A percentile compares a stretch with the other conserved stretches of the same genome.
phyloP scores from a whole-genome alignment of 1,284 basidiomycete species.

The Ustilago lituana region DNA sequence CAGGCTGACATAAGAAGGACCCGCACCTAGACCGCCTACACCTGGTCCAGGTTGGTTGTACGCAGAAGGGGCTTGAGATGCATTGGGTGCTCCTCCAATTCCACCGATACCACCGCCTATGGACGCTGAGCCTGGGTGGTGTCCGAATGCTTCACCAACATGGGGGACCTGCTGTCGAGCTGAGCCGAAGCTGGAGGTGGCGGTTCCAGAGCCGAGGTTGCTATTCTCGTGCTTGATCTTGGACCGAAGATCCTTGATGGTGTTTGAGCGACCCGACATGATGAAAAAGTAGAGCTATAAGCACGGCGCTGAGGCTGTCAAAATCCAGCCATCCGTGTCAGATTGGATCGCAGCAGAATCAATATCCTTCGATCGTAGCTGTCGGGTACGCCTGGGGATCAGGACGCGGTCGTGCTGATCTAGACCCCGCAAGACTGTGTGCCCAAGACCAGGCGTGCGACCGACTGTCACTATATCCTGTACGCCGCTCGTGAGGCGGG shows the following conservation, averaged over 20 bases:
- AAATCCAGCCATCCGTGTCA: no score
- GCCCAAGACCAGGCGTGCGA: no score
- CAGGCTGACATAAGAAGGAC: slow-evolving; percentile 44
- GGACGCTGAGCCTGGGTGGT: slow-evolving; percentile 35
- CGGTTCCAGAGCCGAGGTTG: slow-evolving; percentile 58
- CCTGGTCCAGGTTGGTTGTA: slow-evolving; percentile 3
- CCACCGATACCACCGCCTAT: slow-evolving; percentile 6
- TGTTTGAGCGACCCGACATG: slow-evolving; percentile 40
- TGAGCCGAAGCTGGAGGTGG: slow-evolving; percentile 32
- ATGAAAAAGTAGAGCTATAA: not conserved
- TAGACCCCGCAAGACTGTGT: no score
- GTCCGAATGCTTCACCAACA: slow-evolving; percentile 40
- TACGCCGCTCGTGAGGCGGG: no score
- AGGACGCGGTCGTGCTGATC: no score
- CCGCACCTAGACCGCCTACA: slow-evolving; percentile 20
- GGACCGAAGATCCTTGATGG: slow-evolving; percentile 60
- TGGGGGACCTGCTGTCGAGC: slow-evolving; percentile 29
- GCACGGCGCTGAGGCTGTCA: not conserved
- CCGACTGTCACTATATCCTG: no score
- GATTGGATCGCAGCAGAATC: no score
- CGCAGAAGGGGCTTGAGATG: not conserved
- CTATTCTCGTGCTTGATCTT: slow-evolving; percentile 64
- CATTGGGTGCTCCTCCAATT: not conserved
- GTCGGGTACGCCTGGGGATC: no score
- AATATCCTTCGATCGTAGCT: no score